A percentile compares a stretch with the other conserved stretches of the same genome.
phyloP scores from a whole-genome alignment of 768 basidiomycete genomes.

The Exidia glandulosa region DNA sequence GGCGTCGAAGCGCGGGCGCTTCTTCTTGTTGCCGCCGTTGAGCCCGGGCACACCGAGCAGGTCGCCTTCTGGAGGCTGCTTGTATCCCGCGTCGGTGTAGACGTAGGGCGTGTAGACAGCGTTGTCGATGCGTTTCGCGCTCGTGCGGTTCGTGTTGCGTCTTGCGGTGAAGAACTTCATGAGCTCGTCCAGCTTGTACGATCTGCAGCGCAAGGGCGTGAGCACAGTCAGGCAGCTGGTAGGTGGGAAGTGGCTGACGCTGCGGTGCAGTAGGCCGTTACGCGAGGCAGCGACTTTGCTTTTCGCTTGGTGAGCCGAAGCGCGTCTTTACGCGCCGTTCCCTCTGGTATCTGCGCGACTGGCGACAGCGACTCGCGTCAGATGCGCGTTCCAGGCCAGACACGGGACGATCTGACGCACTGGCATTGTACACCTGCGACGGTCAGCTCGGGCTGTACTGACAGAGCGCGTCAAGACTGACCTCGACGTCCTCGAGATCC shows the following conservation, averaged over 20 bases:
- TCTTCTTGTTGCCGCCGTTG: slow-evolving; percentile 34
- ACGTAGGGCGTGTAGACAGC: slow-evolving; percentile 89
- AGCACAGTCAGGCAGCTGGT: neutral
- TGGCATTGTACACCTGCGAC: slow-evolving; percentile 61
- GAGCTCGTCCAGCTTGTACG: slow-evolving; percentile 79
- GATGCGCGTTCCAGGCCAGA: neutral
- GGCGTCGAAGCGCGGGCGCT: slow-evolving; percentile 46
- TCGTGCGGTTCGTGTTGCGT: slow-evolving; percentile 70
- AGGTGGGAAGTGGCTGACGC: slow-evolving; percentile 38
- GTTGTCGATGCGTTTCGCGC: slow-evolving; percentile 81
- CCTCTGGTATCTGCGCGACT: slow-evolving; percentile 86
- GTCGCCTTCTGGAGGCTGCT: slow-evolving; percentile 40
- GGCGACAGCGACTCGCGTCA: slow-evolving; percentile 25
- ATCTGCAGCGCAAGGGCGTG: slow-evolving; percentile 33
- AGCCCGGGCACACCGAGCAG: slow-evolving; percentile 72
- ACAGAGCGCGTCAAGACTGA: slow-evolving; percentile 17
- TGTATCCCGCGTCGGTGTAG: slow-evolving; percentile 34
- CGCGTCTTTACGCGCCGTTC: slow-evolving; percentile 87
- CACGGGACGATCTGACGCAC: neutral
- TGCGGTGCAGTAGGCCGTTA: slow-evolving; percentile 94
- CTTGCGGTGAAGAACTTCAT: slow-evolving; percentile 85
- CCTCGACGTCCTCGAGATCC: slow-evolving; percentile 44
- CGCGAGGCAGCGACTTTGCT: slow-evolving; percentile 80
- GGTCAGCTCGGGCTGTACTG: neutral
- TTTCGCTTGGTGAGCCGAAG: slow-evolving; percentile 87